Percentiles rank a stretch among this genome's conserved stretches.
These are phyloP conservation scores for Penicillium glabrum DNA, from an alignment of 2,329 filamentous ascomycete genomes.

Conservation along the genomic window DNA sequence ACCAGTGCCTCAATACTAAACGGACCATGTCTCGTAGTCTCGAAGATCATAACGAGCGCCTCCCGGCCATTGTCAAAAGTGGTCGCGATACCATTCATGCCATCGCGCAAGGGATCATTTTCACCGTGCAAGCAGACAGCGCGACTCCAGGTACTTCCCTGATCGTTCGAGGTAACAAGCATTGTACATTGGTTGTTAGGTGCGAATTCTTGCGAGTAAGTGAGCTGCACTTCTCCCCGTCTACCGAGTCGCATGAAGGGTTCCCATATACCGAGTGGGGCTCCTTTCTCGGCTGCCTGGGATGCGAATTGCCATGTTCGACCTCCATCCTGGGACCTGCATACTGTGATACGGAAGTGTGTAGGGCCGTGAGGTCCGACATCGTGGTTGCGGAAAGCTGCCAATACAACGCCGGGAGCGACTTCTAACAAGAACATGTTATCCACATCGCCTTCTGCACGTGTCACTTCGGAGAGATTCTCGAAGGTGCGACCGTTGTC, in stretches of 20 bases:
- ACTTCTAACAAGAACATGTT: constrained; percentile 50
- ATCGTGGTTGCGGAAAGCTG: constrained; percentile 52
- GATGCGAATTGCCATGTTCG: constrained; percentile 45
- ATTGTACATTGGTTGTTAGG: constrained; percentile 52
- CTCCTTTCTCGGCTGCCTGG: constrained; percentile 45
- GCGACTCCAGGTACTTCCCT: constrained; percentile 46
- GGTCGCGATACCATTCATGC: constrained; percentile 47
- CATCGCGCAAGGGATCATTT: constrained; percentile 35
- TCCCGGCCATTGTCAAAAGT: constrained; percentile 34
- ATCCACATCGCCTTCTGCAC: constrained; percentile 47
- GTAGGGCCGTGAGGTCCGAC: constrained; percentile 36
- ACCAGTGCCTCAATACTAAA: constrained; percentile 49
- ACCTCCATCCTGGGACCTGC: constrained; percentile 47
- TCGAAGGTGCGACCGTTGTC: constrained; percentile 46
- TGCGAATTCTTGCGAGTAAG: constrained; percentile 50
- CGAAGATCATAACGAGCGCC: constrained; percentile 48
- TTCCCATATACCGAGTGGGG: constrained; percentile 49
- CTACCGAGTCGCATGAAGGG: constrained; percentile 49
- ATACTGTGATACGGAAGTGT: constrained; percentile 53
- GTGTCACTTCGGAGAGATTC: constrained; percentile 46
- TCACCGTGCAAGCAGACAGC: constrained; percentile 44
- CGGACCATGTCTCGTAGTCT: constrained; percentile 44
- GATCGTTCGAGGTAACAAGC: constrained; percentile 46
- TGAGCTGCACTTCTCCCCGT: constrained; percentile 44
- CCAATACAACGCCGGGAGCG: constrained; percentile 37